These are phyloP conservation scores for Rhododendron griersonianum DNA, from an alignment of 148 eudicot genomes.

Conservation along the genomic window DNA sequence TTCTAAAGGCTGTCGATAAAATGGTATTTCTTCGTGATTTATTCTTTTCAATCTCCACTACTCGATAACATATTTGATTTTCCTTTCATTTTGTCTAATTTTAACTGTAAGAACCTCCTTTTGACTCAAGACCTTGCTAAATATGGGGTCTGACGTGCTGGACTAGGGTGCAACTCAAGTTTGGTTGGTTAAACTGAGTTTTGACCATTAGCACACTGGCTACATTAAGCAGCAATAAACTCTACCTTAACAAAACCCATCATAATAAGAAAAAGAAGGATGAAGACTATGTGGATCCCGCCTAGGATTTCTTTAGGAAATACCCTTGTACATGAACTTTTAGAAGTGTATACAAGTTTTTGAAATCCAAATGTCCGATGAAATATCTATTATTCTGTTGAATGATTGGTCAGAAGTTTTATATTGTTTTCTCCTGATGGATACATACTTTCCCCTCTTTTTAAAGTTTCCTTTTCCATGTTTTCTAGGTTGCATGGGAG, in stretches of 20 bases:
- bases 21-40: constrained; percentile 36
- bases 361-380: too few species aligned
- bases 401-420: not conserved
- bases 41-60: not conserved
- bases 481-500: constrained; percentile 10
- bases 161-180: not conserved
- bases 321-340: not conserved
- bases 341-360: not conserved
- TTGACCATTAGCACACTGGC: not conserved
- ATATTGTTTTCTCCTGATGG: not conserved
- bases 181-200: not conserved
- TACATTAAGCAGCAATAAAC: not conserved
- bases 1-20: constrained; percentile 51
- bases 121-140: not conserved
- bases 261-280: not conserved
- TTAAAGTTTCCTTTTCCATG: not conserved
- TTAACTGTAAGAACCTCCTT: not conserved
- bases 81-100: not conserved
- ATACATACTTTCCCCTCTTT: not conserved
- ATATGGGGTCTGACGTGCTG: not conserved
- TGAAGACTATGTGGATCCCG: not conserved
- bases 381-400: not conserved
- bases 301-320: not conserved
- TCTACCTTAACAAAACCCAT: not conserved
- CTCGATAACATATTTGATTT: not conserved